Evolutionary conservation across 768 basidiomycete genomes (phyloP).

Genomic region (Chalciporus sphaerocephalus): DNA sequence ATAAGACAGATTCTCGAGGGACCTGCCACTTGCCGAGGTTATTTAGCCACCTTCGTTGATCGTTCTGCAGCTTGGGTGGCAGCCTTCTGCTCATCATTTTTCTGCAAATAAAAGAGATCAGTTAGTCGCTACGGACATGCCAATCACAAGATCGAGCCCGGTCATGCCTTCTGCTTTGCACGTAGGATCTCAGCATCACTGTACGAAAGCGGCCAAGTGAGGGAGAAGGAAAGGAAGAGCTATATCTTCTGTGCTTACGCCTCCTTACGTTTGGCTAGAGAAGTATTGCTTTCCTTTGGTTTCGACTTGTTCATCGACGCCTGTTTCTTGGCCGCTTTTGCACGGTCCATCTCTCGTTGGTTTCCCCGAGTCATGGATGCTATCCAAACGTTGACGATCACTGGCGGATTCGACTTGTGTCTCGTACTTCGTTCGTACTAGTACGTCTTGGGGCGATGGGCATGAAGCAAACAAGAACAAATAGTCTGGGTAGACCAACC

Average conservation of each 20-base stretch:
- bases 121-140: constrained; percentile 6
- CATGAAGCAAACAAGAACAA: constrained; percentile 23
- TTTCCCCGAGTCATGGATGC: constrained; percentile 64
- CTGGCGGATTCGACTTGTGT: constrained; percentile 8
- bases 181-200: constrained; percentile 75
- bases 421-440: no score
- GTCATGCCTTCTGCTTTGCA: constrained; percentile 71
- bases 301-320: constrained; percentile 49
- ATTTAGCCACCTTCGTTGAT: constrained; percentile 31
- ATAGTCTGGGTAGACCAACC: constrained; percentile 8
- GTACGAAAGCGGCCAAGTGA: constrained; percentile 24
- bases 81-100: constrained; percentile 51
- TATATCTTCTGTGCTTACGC: constrained; percentile 46
- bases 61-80: constrained; percentile 24
- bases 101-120: constrained; percentile 31
- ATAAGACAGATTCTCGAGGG: constrained; percentile 12
- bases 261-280: constrained; percentile 68
- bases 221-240: constrained; percentile 15
- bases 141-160: constrained; percentile 5
- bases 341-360: constrained; percentile 73
- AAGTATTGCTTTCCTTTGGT: constrained; percentile 63
- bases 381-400: constrained; percentile 2
- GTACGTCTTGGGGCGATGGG: not conserved
- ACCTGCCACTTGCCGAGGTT: constrained; percentile 26
- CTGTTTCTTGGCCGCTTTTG: constrained; percentile 69